Evolutionary conservation across 2,329 filamentous ascomycete species (phyloP).

Genomic region (Aspergillus udagawae): DNA sequence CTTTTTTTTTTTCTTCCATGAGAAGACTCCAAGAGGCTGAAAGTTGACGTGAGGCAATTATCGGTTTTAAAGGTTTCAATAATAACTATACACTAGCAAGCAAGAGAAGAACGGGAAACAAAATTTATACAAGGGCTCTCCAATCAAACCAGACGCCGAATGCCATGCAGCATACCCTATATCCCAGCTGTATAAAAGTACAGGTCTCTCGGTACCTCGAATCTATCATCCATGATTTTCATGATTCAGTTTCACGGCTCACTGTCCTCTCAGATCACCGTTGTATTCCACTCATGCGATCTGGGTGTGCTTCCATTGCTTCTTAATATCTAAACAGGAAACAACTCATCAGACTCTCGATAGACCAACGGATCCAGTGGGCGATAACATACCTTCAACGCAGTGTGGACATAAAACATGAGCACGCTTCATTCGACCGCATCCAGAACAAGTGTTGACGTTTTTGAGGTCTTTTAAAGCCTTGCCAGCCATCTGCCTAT

Average conservation of each 20-base stretch:
- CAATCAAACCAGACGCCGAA: constrained; percentile 32
- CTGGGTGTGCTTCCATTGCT: constrained; percentile 41
- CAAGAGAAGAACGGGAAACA: constrained; percentile 7
- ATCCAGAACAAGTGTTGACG: constrained; percentile 84
- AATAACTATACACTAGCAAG: neutral
- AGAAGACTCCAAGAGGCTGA: neutral
- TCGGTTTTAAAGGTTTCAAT: neutral
- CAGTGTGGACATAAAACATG: constrained; percentile 87
- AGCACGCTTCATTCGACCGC: constrained; percentile 80
- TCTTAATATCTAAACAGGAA: constrained; percentile 39
- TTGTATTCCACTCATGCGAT: constrained; percentile 21
- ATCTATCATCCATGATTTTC: neutral
- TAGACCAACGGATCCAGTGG: neutral
- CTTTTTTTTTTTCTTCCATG: neutral
- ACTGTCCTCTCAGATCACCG: neutral
- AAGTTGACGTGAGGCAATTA: neutral
- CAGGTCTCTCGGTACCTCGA: constrained; percentile 14
- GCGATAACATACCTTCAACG: constrained; percentile 63
- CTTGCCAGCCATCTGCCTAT: constrained; percentile 93
- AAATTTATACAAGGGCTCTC: constrained; percentile 14
- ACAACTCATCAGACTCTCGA: constrained; percentile 3
- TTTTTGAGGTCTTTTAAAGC: constrained; percentile 84
- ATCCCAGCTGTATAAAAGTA: constrained; percentile 21
- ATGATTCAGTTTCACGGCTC: constrained; percentile 2
- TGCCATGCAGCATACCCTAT: constrained; percentile 34